phyloP scores from a whole-genome alignment of 2,329 filamentous ascomycete species.

The Nemania serpens region DNA sequence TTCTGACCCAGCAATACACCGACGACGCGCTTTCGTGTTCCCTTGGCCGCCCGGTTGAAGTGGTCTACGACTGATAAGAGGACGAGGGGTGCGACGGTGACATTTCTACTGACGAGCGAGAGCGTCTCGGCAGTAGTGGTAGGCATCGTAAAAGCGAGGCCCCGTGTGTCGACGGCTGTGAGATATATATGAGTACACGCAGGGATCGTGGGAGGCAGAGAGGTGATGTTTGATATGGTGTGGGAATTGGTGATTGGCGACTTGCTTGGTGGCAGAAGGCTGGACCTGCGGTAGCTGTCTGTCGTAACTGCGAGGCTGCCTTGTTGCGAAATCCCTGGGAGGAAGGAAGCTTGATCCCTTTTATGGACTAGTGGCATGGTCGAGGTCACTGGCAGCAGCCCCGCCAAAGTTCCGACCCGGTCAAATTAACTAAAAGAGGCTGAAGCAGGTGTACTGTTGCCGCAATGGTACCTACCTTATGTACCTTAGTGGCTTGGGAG shows the following conservation, averaged over 20 bases:
- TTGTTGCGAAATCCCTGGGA: constrained; percentile 34
- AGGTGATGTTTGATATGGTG: constrained; percentile 20
- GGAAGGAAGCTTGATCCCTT: constrained; percentile 32
- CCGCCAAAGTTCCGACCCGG: not conserved
- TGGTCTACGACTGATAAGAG: constrained; percentile 98
- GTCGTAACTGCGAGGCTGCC: constrained; percentile 41
- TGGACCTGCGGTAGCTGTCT: constrained; percentile 30
- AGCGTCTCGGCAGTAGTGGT: constrained; percentile 96
- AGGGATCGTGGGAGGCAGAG: constrained; percentile 19
- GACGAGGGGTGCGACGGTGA: constrained; percentile 96
- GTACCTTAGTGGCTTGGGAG: constrained; percentile 13
- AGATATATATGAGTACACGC: constrained; percentile 4
- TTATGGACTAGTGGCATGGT: constrained; percentile 32
- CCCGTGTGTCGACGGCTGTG: not conserved
- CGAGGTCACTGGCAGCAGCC: constrained; percentile 11
- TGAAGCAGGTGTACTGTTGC: not conserved
- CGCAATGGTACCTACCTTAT: too few species aligned
- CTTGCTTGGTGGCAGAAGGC: constrained; percentile 19
- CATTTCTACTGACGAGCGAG: constrained; percentile 90
- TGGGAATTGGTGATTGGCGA: constrained; percentile 9
- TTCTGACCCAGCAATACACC: constrained; percentile 95
- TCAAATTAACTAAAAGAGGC: constrained; percentile 15
- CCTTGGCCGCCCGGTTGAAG: constrained; percentile 92
- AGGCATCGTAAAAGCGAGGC: constrained; percentile 67
- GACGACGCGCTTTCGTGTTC: constrained; percentile 84